These are phyloP conservation scores for Skeletonema potamos DNA, from an alignment of 108 stramenopile genomes.

Conservation along the genomic window DNA sequence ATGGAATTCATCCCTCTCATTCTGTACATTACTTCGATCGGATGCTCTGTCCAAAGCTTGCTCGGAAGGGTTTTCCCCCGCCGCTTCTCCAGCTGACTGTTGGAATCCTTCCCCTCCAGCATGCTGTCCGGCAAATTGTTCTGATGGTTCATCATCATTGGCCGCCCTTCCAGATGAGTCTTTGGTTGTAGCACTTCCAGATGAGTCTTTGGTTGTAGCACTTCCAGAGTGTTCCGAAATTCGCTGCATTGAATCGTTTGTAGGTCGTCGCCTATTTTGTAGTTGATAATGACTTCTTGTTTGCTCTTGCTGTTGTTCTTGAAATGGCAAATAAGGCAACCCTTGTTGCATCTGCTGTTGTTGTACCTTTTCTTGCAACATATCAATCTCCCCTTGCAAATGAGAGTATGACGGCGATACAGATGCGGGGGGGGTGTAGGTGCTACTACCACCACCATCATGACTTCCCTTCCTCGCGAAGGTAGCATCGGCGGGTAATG, in stretches of 20 bases:
- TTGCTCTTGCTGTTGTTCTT: not conserved
- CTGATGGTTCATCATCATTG: not conserved
- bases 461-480: not conserved
- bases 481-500: not conserved
- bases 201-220: not conserved
- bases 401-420: not conserved
- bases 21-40: not conserved
- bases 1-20: not conserved
- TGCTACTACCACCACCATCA: not conserved
- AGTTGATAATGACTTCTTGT: not conserved
- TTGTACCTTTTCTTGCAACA: not conserved
- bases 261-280: not conserved
- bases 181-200: not conserved
- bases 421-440: not conserved
- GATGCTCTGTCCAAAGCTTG: not conserved
- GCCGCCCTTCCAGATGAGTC: not conserved
- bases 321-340: not conserved
- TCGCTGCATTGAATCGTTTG: not conserved
- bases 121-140: not conserved
- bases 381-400: not conserved
- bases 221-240: not conserved
- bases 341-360: not conserved
- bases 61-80: not conserved
- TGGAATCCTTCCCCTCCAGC: not conserved
- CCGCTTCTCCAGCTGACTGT: not conserved